Evolutionary conservation across 2,329 filamentous ascomycete species (phyloP).

Genomic region (Verticillium zaregamsianum): DNA sequence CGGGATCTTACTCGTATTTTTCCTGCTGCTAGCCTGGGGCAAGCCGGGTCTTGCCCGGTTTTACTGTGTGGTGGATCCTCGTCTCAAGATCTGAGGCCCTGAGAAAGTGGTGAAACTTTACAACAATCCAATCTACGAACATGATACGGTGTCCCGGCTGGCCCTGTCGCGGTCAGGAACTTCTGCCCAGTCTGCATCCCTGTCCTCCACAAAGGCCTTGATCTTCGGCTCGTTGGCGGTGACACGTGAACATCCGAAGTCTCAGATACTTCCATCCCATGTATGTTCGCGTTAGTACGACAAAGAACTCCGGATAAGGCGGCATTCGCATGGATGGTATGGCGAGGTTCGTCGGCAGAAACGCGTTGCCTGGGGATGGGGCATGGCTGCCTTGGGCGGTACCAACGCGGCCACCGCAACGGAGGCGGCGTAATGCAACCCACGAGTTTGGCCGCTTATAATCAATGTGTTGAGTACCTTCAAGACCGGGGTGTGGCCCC

Average conservation of each 20-base stretch:
- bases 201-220: conserved; percentile 14
- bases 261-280: conserved; percentile 4
- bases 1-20: conserved; percentile 11
- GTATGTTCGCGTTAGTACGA: conserved; percentile 16
- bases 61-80: conserved; percentile 5
- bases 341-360: conserved; percentile 8
- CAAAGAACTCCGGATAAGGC: conserved; percentile 15
- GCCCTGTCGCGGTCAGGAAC: conserved; percentile 9
- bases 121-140: conserved; percentile 6
- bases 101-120: not conserved
- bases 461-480: too few species aligned
- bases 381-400: conserved; percentile 4
- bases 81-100: conserved; percentile 6
- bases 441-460: too few species aligned
- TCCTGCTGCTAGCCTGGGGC: conserved; percentile 26
- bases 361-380: conserved; percentile 11
- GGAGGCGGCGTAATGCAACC: too few species aligned
- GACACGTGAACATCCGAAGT: conserved; percentile 13
- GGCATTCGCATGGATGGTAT: conserved; percentile 15
- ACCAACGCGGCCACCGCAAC: not conserved
- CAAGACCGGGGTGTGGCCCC: too few species aligned
- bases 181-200: conserved; percentile 17
- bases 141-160: not conserved
- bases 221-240: conserved; percentile 13
- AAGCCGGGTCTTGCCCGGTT: conserved; percentile 18